These are phyloP conservation scores for Solanum virginianum DNA, from an alignment of 257 asterid species.

Conservation along the genomic window DNA sequence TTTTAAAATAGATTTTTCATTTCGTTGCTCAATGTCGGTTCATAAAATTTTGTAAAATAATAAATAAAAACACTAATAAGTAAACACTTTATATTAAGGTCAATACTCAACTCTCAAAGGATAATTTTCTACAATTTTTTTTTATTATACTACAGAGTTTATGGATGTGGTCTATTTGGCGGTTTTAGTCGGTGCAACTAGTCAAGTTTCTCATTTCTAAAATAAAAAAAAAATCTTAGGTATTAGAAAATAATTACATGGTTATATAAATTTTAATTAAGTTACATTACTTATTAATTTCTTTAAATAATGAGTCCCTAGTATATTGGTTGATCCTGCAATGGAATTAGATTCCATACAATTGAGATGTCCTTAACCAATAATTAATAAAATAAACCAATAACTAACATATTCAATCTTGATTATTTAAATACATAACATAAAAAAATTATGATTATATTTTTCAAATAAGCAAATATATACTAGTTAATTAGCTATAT, in stretches of 20 bases:
- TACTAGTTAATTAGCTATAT: no score
- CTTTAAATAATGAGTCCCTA: not conserved
- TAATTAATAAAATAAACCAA: not conserved
- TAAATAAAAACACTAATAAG: not conserved
- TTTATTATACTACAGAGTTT: not conserved
- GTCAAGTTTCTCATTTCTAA: not conserved
- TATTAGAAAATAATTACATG: not conserved
- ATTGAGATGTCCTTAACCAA: not conserved
- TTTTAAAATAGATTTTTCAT: not conserved
- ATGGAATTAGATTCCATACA: not conserved
- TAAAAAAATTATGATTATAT: not conserved
- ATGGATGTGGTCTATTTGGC: not conserved
- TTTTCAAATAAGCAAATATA: no score
- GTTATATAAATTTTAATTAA: not conserved
- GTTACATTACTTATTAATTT: not conserved
- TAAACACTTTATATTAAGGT: not conserved
- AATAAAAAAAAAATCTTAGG: not conserved
- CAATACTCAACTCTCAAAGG: not conserved
- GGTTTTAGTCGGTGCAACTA: not conserved
- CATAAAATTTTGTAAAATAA: not conserved
- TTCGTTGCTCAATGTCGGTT: not conserved
- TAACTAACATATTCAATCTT: not conserved
- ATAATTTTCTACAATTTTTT: not conserved
- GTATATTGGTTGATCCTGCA: not conserved
- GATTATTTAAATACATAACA: not conserved